Evolutionary conservation across 2,329 filamentous ascomycete species (phyloP).

Genomic region (Exophiala phaeomuriformis): DNA sequence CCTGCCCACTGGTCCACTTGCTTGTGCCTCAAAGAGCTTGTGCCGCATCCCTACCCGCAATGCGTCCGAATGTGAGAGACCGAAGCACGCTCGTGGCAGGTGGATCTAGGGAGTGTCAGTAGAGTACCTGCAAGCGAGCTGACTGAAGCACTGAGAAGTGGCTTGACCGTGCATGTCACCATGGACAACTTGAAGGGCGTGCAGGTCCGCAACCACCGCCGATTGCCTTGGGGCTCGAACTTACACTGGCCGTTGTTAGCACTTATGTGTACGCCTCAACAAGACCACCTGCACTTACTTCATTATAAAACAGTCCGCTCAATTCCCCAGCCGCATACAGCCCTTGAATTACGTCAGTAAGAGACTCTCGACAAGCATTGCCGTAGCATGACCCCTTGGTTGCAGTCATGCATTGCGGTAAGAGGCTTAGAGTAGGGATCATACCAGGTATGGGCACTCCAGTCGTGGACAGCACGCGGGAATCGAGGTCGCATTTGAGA

Average conservation of each 20-base stretch:
- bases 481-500: constrained; percentile 32
- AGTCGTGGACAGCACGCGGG: constrained; percentile 36
- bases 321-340: constrained; percentile 22
- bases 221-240: neutral
- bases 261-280: neutral
- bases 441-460: constrained; percentile 34
- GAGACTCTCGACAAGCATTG: neutral
- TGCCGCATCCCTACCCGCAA: constrained; percentile 19
- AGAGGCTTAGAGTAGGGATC: neutral
- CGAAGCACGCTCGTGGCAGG: constrained; percentile 21
- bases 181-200: neutral
- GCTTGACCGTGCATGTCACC: neutral
- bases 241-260: constrained; percentile 6
- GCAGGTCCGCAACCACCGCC: neutral
- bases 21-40: constrained; percentile 8
- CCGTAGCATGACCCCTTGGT: neutral
- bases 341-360: constrained; percentile 19
- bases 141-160: neutral
- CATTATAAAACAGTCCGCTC: constrained; percentile 21
- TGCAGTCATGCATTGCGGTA: neutral
- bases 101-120: constrained; percentile 12
- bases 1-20: no score
- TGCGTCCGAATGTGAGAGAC: constrained; percentile 22
- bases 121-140: neutral
- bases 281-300: constrained; percentile 5